A percentile compares a stretch with the other conserved stretches of the same genome.
phyloP scores from a whole-genome alignment of 257 asterid genomes.

The Scutellaria baicalensis region DNA sequence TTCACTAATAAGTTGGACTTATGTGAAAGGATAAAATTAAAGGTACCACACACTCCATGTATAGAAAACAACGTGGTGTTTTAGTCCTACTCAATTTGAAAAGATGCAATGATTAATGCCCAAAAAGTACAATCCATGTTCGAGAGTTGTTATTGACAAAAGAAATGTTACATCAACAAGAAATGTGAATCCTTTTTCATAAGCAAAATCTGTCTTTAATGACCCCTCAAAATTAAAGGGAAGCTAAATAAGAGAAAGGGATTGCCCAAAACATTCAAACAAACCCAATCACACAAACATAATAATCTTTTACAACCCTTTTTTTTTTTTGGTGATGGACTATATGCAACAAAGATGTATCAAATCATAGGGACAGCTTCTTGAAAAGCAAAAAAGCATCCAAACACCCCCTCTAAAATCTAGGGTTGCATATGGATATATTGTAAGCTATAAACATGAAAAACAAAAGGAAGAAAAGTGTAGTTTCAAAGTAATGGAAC shows the following conservation, averaged over 20 bases:
- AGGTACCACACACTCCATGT: too few relatives aligned
- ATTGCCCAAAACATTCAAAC: constrained; percentile 38
- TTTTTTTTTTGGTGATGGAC: constrained; percentile 14
- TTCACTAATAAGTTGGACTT: too few relatives aligned
- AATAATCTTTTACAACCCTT: constrained; percentile 18
- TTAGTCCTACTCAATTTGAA: too few relatives aligned
- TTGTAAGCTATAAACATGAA: constrained; percentile 14
- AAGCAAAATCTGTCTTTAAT: constrained; percentile 3
- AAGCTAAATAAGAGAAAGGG: constrained; percentile 8
- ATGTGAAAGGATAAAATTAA: too few relatives aligned
- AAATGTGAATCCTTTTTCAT: not conserved
- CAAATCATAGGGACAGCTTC: constrained; percentile 39
- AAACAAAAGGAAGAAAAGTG: not conserved
- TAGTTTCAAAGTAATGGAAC: constrained; percentile 7
- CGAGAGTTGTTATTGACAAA: not conserved
- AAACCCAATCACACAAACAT: constrained; percentile 31
- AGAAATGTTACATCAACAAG: constrained; percentile 1
- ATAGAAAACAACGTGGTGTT: too few relatives aligned
- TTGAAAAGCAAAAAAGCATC: constrained; percentile 16
- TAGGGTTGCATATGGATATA: constrained; percentile 44
- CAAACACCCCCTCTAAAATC: constrained; percentile 43
- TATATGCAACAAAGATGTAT: constrained; percentile 34
- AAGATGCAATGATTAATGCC: not conserved
- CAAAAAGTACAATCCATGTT: not conserved
- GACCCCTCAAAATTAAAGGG: constrained; percentile 11